These are phyloP conservation scores for Cichorium intybus DNA, from an alignment of 140 eudicot genomes.

Conservation along the genomic window DNA sequence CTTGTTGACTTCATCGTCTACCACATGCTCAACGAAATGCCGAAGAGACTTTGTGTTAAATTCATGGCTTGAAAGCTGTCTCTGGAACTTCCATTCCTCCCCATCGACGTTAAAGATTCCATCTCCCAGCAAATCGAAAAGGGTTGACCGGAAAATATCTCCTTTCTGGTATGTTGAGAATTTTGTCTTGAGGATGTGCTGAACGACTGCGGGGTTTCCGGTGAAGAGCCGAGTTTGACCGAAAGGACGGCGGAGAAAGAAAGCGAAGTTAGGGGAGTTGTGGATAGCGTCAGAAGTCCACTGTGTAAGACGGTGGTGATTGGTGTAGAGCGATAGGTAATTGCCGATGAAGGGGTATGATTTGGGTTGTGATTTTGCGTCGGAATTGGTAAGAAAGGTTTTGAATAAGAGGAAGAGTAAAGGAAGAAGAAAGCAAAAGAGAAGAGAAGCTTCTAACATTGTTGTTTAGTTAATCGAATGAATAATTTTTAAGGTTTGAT, in stretches of 20 bases:
- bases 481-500: neutral
- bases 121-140: constrained; percentile 40
- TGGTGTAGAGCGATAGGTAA: constrained; percentile 19
- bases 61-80: constrained; percentile 33
- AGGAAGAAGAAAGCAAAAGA: constrained; percentile 21
- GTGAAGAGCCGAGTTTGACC: constrained; percentile 24
- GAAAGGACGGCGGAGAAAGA: constrained; percentile 29
- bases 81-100: constrained; percentile 37
- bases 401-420: constrained; percentile 5
- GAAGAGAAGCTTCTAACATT: constrained; percentile 13
- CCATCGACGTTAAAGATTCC: constrained; percentile 47
- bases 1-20: constrained; percentile 28
- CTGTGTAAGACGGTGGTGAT: constrained; percentile 20
- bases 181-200: constrained; percentile 37
- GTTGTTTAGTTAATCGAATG: neutral
- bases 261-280: constrained; percentile 26
- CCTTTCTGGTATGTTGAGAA: constrained; percentile 36
- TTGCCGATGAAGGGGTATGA: constrained; percentile 35
- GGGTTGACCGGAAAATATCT: neutral
- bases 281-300: constrained; percentile 28
- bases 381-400: neutral
- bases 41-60: constrained; percentile 33
- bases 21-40: constrained; percentile 34
- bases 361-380: constrained; percentile 5
- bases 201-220: constrained; percentile 33